These are phyloP conservation scores for Castanospermum australe DNA, from an alignment of 306 rosid genomes.

Conservation along the genomic window DNA sequence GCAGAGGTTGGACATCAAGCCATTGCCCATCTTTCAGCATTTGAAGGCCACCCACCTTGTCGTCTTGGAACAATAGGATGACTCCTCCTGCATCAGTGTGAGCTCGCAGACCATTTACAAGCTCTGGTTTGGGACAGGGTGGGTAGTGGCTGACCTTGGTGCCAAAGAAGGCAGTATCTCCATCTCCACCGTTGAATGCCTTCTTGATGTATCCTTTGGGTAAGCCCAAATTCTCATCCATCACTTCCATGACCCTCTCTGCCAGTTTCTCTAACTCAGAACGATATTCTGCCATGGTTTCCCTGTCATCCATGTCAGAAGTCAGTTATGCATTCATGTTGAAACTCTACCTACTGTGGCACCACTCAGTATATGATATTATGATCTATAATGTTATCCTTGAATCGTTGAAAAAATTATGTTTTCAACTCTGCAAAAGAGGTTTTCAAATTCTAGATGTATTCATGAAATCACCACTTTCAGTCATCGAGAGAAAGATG, in stretches of 20 bases:
- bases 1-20: conserved; percentile 85
- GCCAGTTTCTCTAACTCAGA: conserved; percentile 71
- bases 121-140: conserved; percentile 80
- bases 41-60: conserved; percentile 86
- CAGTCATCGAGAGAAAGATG: background rate
- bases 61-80: conserved; percentile 90
- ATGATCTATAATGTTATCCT: background rate
- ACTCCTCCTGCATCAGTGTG: conserved; percentile 99
- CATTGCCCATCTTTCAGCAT: conserved; percentile 90
- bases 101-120: conserved; percentile 83
- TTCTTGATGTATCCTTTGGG: conserved; percentile 71
- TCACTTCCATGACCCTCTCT: conserved; percentile 67
- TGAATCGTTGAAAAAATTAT: background rate
- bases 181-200: conserved; percentile 70
- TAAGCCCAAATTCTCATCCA: conserved; percentile 89
- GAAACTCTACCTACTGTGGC: conserved; percentile 11
- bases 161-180: conserved; percentile 74
- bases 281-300: conserved; percentile 79
- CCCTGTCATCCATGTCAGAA: conserved; percentile 48
- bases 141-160: conserved; percentile 99
- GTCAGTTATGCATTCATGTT: conserved; percentile 18
- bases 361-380: background rate
- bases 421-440: background rate
- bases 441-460: background rate
- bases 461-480: background rate